A percentile compares a stretch with the other conserved stretches of the same genome.
phyloP scores from a whole-genome alignment of 306 rosid species.

The cucumber (Cucumis sativus) region Cucumber_9930_V3 NC_026656.2:13874501-13875000 shows the following conservation, averaged over 20 bases:
- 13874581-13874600: background rate
- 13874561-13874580: background rate
- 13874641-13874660: background rate
- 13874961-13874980: background rate
- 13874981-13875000: background rate
- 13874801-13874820: constrained; percentile 56
- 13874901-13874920: constrained; percentile 98
- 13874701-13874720: constrained; percentile 30
- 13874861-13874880: constrained; percentile 87
- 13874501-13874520: background rate
- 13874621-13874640: background rate
- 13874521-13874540: background rate
- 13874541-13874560: background rate
- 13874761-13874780: constrained; percentile 74
- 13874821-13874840: constrained; percentile 92
- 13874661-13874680: background rate
- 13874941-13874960: background rate
- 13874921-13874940: constrained; percentile 86
- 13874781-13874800: constrained; percentile 82
- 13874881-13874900: constrained; percentile 77
- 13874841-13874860: constrained; percentile 63
- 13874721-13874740: constrained; percentile 91
- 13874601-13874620: background rate
- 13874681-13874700: background rate
- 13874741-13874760: constrained; percentile 82